phyloP scores from a whole-genome alignment of 2,329 filamentous ascomycete genomes.

The Sarocladium brachiariae region DNA sequence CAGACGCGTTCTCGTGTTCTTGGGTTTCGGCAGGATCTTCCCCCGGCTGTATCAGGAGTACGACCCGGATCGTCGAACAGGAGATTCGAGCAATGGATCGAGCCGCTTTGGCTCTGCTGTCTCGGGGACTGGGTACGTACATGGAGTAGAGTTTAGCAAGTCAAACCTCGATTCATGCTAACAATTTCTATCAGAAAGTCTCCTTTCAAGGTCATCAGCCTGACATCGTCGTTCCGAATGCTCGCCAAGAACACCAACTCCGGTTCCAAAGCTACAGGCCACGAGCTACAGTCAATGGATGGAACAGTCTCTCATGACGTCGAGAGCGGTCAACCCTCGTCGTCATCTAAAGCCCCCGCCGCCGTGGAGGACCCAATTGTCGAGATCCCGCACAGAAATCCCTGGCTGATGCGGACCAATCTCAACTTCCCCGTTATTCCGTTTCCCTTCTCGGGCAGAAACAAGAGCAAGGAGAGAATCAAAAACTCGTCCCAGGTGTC shows the following conservation, averaged over 20 bases:
- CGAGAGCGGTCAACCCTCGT: constrained; percentile 1
- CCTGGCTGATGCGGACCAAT: constrained; percentile 28
- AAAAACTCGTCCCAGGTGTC: constrained; percentile 1
- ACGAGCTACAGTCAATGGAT: constrained; percentile 9
- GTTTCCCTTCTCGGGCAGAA: constrained; percentile 4
- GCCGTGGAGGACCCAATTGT: constrained; percentile 7
- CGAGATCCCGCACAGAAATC: constrained; percentile 20
- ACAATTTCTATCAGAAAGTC: background rate
- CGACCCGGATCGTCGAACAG: constrained; percentile 25
- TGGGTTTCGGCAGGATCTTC: constrained; percentile 38
- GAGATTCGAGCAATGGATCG: constrained; percentile 17
- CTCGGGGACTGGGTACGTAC: constrained; percentile 17
- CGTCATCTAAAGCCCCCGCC: constrained; percentile 1
- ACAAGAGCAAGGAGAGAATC: constrained; percentile 8
- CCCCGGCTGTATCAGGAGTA: constrained; percentile 33
- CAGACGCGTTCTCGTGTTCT: constrained; percentile 27
- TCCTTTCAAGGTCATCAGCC: constrained; percentile 3
- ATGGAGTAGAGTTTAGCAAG: background rate
- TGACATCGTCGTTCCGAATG: constrained; percentile 5
- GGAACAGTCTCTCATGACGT: constrained; percentile 8
- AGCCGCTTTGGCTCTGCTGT: constrained; percentile 2
- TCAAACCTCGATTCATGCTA: background rate
- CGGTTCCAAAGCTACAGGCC: background rate
- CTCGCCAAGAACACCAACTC: background rate
- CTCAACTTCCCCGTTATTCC: constrained; percentile 19